These are phyloP conservation scores for Lumnitzera racemosa DNA, from an alignment of 345 rosid genomes.

Conservation along the genomic window DNA sequence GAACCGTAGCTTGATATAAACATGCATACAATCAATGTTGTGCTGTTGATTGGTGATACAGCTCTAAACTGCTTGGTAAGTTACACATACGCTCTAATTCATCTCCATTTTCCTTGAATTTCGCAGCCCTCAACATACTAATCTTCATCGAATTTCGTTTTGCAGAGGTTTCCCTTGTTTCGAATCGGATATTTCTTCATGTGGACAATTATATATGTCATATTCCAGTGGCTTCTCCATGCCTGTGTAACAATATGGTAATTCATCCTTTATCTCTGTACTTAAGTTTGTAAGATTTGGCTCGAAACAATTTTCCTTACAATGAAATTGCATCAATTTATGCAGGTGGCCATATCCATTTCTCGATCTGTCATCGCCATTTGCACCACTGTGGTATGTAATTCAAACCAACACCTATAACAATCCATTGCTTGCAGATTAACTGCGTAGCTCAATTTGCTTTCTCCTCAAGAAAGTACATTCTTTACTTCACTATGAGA, in stretches of 20 bases:
- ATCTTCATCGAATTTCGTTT: not conserved
- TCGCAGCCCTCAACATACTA: not conserved
- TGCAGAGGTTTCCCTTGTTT: constrained; percentile 84
- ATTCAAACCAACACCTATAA: not conserved
- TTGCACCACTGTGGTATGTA: constrained; percentile 79
- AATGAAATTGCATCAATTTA: constrained; percentile 1
- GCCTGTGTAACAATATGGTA: constrained; percentile 30
- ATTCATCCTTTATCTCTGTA: not conserved
- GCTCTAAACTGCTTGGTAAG: constrained; percentile 79
- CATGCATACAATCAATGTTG: constrained; percentile 80
- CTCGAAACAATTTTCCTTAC: constrained; percentile 1
- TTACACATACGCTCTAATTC: not conserved
- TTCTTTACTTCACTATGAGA: too few species aligned
- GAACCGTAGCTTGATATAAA: constrained; percentile 53
- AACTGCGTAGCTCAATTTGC: not conserved
- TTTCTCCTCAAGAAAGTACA: too few species aligned
- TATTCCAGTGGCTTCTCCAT: constrained; percentile 88
- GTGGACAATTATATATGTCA: constrained; percentile 72
- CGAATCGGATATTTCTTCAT: constrained; percentile 82
- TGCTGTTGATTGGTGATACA: constrained; percentile 75
- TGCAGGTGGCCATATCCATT: constrained; percentile 99
- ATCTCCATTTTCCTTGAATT: not conserved
- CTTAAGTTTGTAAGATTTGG: not conserved
- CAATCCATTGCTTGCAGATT: not conserved
- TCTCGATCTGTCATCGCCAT: constrained; percentile 79